These are phyloP conservation scores for Candolleomyces efflorescens DNA, from an alignment of 768 basidiomycete species.

Conservation along the genomic window DNA sequence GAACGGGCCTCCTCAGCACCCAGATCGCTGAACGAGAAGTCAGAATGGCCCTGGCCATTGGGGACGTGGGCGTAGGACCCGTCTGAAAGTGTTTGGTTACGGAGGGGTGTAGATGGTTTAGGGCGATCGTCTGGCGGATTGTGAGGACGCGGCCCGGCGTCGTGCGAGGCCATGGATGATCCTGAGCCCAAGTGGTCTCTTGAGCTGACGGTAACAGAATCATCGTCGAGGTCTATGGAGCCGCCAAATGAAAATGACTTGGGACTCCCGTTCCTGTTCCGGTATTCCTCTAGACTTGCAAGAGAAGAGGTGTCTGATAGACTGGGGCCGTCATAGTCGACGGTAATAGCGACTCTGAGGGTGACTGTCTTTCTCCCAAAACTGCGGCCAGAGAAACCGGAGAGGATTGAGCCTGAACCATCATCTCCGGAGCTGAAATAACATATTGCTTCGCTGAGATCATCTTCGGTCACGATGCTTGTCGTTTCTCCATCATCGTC, in stretches of 20 bases:
- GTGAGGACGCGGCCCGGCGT: background rate
- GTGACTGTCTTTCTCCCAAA: slow-evolving; percentile 70
- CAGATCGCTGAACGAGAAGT: background rate
- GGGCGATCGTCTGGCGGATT: background rate
- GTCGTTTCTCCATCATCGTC: slow-evolving; percentile 85
- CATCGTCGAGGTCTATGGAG: slow-evolving; percentile 55
- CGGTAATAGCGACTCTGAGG: slow-evolving; percentile 66
- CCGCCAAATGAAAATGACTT: slow-evolving; percentile 48
- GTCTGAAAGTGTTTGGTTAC: background rate
- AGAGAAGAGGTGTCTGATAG: slow-evolving; percentile 86
- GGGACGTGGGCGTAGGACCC: background rate
- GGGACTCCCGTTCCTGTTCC: slow-evolving; percentile 53
- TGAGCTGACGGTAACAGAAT: slow-evolving; percentile 73
- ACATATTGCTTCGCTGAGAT: slow-evolving; percentile 81
- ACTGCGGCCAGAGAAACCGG: slow-evolving; percentile 68
- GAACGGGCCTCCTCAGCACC: background rate
- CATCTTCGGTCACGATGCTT: slow-evolving; percentile 62
- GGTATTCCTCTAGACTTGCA: slow-evolving; percentile 72
- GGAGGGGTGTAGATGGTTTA: slow-evolving; percentile 1
- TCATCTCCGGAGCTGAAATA: slow-evolving; percentile 86
- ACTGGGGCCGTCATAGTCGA: slow-evolving; percentile 90
- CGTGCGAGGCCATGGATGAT: background rate
- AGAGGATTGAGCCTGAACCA: slow-evolving; percentile 63
- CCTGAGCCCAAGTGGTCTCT: slow-evolving; percentile 39
- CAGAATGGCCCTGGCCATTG: background rate